phyloP scores from a whole-genome alignment of 352 stramenopile genomes.

The Phytopythium montanum region DNA sequence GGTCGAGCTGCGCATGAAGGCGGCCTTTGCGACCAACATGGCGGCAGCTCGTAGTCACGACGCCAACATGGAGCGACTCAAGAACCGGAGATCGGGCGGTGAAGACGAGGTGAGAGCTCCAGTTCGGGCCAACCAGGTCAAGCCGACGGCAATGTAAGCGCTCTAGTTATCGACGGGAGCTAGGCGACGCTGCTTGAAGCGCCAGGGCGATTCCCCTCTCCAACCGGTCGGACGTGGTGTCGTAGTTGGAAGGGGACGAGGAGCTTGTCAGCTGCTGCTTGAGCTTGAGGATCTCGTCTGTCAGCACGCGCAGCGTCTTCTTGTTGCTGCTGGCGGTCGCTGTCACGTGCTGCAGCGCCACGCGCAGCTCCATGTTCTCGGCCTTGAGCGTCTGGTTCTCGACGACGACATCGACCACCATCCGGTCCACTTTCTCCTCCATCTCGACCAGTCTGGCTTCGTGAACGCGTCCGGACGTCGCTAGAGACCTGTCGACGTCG shows the following conservation, averaged over 20 bases:
- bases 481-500: conserved; percentile 25
- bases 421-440: conserved; percentile 35
- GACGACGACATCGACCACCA: conserved; percentile 33
- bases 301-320: conserved; percentile 36
- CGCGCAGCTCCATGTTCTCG: conserved; percentile 38
- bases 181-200: not conserved
- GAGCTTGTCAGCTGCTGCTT: conserved; percentile 16
- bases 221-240: not conserved
- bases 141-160: not conserved
- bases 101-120: not conserved
- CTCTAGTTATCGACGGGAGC: not conserved
- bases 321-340: conserved; percentile 28
- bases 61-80: not conserved
- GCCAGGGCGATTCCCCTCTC: conserved; percentile 7
- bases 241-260: not conserved
- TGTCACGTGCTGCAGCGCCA: conserved; percentile 21
- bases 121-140: not conserved
- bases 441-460: conserved; percentile 18
- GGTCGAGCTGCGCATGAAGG: conserved; percentile 5
- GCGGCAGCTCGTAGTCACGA: not conserved
- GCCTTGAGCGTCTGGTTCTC: conserved; percentile 36
- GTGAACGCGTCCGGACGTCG: conserved; percentile 16
- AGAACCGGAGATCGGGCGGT: not conserved
- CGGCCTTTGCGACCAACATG: not conserved
- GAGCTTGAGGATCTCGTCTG: conserved; percentile 46